Evolutionary conservation across 164 flowering plant genomes (phyloP).

Genomic region (Nymphaea colorata): DNA sequence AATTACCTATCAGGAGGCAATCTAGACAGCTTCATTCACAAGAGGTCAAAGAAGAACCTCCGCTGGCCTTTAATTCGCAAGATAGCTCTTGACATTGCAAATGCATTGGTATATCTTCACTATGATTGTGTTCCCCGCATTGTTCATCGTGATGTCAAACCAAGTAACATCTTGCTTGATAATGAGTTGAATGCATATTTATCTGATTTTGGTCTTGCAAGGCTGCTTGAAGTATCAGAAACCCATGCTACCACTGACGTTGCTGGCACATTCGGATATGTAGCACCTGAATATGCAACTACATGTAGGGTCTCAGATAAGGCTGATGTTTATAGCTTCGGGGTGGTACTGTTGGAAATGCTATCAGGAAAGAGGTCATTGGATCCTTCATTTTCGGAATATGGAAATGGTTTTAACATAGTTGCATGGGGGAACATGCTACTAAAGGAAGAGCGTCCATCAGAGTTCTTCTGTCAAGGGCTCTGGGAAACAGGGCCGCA

Average conservation of each 20-base stretch:
- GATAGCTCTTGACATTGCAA: conserved; percentile 54
- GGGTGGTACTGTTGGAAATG: conserved; percentile 59
- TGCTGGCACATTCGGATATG: conserved; percentile 83
- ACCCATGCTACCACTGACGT: conserved; percentile 81
- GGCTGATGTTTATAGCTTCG: conserved; percentile 74
- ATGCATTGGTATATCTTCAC: conserved; percentile 61
- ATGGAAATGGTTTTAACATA: conserved; percentile 63
- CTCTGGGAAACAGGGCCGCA: conserved; percentile 52
- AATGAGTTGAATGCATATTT: conserved; percentile 58
- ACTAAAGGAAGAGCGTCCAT: conserved; percentile 35
- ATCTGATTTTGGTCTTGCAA: conserved; percentile 73
- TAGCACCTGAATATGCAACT: conserved; percentile 77
- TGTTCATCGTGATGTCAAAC: conserved; percentile 73
- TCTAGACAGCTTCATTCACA: conserved; percentile 62
- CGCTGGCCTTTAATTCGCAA: conserved; percentile 48
- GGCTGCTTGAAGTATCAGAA: conserved; percentile 61
- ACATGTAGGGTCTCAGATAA: conserved; percentile 76
- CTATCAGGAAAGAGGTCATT: conserved; percentile 61
- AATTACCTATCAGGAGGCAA: conserved; percentile 76
- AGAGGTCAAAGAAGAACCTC: conserved; percentile 24
- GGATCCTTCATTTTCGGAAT: conserved; percentile 65
- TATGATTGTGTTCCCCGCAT: conserved; percentile 55
- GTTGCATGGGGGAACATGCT: conserved; percentile 60
- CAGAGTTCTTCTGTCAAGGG: conserved; percentile 38
- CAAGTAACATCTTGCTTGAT: conserved; percentile 72